A percentile compares a stretch with the other conserved stretches of the same genome.
Evolutionary conservation across 2,329 filamentous ascomycete genomes (phyloP).

Genomic region (Aspergillus oerlinghausenensis): DNA sequence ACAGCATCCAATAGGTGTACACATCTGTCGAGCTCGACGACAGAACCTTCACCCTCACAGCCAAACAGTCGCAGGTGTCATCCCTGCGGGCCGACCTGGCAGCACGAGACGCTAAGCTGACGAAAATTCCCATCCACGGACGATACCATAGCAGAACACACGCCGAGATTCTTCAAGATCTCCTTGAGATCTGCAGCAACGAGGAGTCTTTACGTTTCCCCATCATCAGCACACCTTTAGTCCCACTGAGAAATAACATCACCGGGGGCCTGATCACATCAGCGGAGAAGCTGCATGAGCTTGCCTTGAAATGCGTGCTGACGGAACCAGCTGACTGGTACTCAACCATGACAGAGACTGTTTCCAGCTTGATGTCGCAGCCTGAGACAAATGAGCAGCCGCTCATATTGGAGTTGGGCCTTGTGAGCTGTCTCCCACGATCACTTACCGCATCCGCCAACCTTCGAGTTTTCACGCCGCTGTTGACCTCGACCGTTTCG

Average conservation of each 20-base stretch:
- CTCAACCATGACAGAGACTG: neutral
- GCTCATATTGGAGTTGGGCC: neutral
- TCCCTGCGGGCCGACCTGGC: neutral
- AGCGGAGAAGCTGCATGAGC: neutral
- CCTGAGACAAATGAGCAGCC: neutral
- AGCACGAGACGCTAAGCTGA: neutral
- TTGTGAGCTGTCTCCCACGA: constrained; percentile 1
- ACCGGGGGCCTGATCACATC: neutral
- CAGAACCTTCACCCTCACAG: neutral
- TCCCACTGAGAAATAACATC: neutral
- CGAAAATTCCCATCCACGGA: neutral
- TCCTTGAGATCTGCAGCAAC: neutral
- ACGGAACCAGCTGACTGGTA: neutral
- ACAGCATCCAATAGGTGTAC: neutral
- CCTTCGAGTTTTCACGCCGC: neutral
- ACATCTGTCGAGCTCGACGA: constrained; percentile 1
- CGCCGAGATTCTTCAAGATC: neutral
- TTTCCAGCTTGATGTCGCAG: neutral
- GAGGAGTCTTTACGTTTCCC: neutral
- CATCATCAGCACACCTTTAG: neutral
- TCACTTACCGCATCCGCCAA: neutral
- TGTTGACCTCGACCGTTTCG: neutral
- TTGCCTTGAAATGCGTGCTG: neutral
- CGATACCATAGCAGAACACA: constrained; percentile 1
- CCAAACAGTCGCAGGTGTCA: neutral